A percentile compares a stretch with the other conserved stretches of the same genome.
phyloP scores from a whole-genome alignment of 306 rosid species.

The Amphicarpaea edgeworthii region DNA sequence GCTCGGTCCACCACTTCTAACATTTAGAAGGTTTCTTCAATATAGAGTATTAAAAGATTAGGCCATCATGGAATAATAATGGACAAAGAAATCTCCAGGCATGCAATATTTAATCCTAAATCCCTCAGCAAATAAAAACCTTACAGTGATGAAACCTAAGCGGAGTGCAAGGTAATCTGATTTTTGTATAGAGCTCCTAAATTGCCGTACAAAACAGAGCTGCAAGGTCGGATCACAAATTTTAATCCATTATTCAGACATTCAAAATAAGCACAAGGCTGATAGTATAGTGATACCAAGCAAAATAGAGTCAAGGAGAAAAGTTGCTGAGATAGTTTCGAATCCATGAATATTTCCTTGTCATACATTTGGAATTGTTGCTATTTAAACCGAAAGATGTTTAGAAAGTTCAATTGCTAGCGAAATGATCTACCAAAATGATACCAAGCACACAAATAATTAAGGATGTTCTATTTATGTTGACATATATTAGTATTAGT shows the following conservation, averaged over 20 bases:
- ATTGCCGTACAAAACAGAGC: slow-evolving; percentile 94
- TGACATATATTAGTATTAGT: slow-evolving; percentile 26
- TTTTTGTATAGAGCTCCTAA: slow-evolving; percentile 80
- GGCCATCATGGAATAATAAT: neutral
- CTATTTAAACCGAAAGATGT: slow-evolving; percentile 26
- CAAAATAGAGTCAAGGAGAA: neutral
- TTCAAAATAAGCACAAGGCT: neutral
- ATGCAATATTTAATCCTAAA: neutral
- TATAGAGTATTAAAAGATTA: neutral
- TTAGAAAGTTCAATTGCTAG: slow-evolving; percentile 16
- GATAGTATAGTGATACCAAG: too few species aligned
- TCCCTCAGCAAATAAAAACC: slow-evolving; percentile 38
- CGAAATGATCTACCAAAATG: neutral
- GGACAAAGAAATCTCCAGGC: neutral
- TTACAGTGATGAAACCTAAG: slow-evolving; percentile 85
- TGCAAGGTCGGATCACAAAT: slow-evolving; percentile 60
- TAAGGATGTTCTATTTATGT: slow-evolving; percentile 7
- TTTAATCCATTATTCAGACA: slow-evolving; percentile 8
- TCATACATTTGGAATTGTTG: neutral
- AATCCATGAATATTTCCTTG: slow-evolving; percentile 5
- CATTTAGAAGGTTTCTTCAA: slow-evolving; percentile 10
- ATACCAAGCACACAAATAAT: neutral
- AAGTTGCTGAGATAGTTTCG: neutral
- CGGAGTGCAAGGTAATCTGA: slow-evolving; percentile 97
- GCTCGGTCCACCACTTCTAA: neutral